Percentiles rank a stretch among this genome's conserved stretches.
phyloP scores from a whole-genome alignment of 495 filamentous ascomycete genomes.

The Penicillium samsonianum region DNA sequence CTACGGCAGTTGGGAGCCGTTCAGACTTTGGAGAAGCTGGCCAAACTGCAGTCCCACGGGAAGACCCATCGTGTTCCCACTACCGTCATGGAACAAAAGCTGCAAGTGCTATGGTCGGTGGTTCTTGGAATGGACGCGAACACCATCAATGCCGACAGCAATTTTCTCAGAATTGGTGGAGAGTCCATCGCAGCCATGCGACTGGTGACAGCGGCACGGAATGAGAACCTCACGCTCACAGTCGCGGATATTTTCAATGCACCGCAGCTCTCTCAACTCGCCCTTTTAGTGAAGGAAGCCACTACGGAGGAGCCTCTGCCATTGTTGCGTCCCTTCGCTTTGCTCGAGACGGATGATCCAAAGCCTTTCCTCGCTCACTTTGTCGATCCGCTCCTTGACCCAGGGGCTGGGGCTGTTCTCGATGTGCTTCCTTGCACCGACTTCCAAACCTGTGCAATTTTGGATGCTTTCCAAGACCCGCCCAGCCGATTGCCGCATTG shows the following conservation, averaged over 20 bases:
- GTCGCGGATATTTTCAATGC: too few relatives aligned
- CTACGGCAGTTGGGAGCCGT: neutral
- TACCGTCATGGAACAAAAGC: neutral
- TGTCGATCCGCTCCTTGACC: neutral
- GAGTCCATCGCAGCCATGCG: neutral
- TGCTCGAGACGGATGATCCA: too few relatives aligned
- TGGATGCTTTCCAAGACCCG: neutral
- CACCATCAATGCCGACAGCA: neutral
- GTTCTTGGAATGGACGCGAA: neutral
- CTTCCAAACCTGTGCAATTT: neutral
- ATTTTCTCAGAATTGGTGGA: neutral
- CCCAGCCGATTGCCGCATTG: neutral
- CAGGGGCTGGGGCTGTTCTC: neutral
- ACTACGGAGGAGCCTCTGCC: too few relatives aligned
- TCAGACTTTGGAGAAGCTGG: neutral
- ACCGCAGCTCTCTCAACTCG: too few relatives aligned
- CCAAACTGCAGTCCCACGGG: neutral
- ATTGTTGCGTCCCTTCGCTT: too few relatives aligned
- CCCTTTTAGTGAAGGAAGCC: too few relatives aligned
- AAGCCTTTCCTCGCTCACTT: too few relatives aligned
- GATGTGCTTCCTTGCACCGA: conserved; percentile 1
- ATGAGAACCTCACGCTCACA: too few relatives aligned
- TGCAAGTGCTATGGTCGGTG: neutral
- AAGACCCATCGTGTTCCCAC: neutral
- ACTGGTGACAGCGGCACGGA: neutral